These are phyloP conservation scores for Nitzschia palea DNA, from an alignment of 108 stramenopile genomes.

Conservation along the genomic window DNA sequence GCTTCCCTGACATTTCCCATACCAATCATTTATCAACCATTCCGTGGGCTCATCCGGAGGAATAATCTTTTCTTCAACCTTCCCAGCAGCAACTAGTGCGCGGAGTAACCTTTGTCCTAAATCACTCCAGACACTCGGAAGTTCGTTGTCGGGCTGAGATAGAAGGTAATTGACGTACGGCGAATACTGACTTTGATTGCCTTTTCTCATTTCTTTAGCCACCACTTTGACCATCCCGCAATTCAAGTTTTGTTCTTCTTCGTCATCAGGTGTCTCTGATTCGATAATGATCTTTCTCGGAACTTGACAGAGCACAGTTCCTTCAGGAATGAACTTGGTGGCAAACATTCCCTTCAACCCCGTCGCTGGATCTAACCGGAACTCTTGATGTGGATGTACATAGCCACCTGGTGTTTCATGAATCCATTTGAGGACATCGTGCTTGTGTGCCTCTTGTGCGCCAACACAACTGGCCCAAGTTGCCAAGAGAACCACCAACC, in stretches of 20 bases:
- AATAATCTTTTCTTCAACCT: neutral
- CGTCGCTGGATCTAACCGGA: neutral
- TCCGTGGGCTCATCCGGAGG: neutral
- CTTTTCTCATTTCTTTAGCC: slow-evolving; percentile 19
- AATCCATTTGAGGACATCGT: neutral
- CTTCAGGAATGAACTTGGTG: slow-evolving; percentile 15
- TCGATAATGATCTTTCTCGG: slow-evolving; percentile 15
- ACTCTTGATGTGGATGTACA: neutral
- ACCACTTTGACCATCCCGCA: slow-evolving; percentile 26
- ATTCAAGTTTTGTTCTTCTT: neutral
- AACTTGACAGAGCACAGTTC: slow-evolving; percentile 19
- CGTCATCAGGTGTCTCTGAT: neutral
- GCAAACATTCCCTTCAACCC: slow-evolving; percentile 39
- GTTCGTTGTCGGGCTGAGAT: slow-evolving; percentile 7
- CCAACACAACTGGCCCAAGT: too few relatives aligned
- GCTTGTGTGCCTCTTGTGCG: too few relatives aligned
- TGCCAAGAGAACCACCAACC: too few relatives aligned
- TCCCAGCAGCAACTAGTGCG: neutral
- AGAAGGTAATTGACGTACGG: slow-evolving; percentile 64
- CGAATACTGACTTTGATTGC: slow-evolving; percentile 30
- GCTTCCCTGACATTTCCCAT: slow-evolving; percentile 31
- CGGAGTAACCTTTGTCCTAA: slow-evolving; percentile 39
- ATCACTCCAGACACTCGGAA: slow-evolving; percentile 50
- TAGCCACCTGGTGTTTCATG: neutral
- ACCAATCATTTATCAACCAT: slow-evolving; percentile 20